phyloP scores from a whole-genome alignment of 441 rosid genomes.

The Capsella rubella region DNA sequence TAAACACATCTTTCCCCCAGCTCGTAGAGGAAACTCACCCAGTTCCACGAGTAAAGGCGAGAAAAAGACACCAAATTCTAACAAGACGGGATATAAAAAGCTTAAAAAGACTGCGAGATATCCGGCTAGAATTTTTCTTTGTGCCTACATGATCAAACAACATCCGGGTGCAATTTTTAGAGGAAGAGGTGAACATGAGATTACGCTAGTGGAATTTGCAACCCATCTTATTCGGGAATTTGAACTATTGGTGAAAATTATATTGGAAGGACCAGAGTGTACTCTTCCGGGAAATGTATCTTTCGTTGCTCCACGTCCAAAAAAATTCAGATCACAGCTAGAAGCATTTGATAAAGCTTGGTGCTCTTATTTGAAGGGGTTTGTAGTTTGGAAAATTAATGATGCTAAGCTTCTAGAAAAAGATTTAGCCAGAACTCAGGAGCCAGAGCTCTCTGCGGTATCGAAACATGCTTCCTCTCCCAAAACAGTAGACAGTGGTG shows the following conservation, averaged over 20 bases:
- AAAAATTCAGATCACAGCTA: slow-evolving; percentile 79
- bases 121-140: slow-evolving; percentile 85
- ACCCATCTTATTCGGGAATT: slow-evolving; percentile 68
- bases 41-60: slow-evolving; percentile 53
- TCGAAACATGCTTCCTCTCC: slow-evolving; percentile 66
- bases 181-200: slow-evolving; percentile 83
- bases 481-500: slow-evolving; percentile 52
- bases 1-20: slow-evolving; percentile 68
- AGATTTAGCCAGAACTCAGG: slow-evolving; percentile 86
- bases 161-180: slow-evolving; percentile 93
- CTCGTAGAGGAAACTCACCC: slow-evolving; percentile 63
- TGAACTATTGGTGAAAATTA: slow-evolving; percentile 71
- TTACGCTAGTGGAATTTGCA: slow-evolving; percentile 74
- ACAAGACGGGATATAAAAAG: slow-evolving; percentile 44
- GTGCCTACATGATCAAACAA: slow-evolving; percentile 93
- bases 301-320: slow-evolving; percentile 48
- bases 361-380: slow-evolving; percentile 80
- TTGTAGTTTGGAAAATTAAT: slow-evolving; percentile 90
- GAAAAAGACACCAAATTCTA: slow-evolving; percentile 48
- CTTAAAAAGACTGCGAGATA: slow-evolving; percentile 61
- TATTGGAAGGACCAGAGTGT: slow-evolving; percentile 73
- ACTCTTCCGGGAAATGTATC: slow-evolving; percentile 62
- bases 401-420: slow-evolving; percentile 87
- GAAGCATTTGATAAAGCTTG: slow-evolving; percentile 82
- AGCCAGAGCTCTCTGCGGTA: slow-evolving; percentile 82